Percentiles rank a stretch among this genome's conserved stretches.
Evolutionary conservation across 2,329 filamentous ascomycete species (phyloP).

Genomic region (Cytospora mali): DNA sequence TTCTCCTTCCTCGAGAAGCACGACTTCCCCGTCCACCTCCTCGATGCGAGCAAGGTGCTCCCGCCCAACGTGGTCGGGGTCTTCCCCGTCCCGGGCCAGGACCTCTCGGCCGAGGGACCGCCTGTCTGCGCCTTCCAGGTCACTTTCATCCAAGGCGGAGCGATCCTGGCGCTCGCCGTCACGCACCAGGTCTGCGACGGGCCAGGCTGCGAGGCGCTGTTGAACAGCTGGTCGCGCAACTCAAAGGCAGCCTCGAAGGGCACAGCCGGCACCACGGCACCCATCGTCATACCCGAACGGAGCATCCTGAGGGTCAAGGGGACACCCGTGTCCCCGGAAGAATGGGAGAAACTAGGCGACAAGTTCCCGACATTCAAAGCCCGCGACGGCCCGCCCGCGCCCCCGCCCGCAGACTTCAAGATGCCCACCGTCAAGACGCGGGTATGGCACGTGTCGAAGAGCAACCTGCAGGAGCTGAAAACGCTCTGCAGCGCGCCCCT

Average conservation of each 20-base stretch:
- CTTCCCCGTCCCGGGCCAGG: constrained; percentile 11
- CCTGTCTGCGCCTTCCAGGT: constrained; percentile 30
- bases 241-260: constrained; percentile 29
- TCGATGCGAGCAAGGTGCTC: constrained; percentile 17
- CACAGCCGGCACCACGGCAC: background rate
- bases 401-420: constrained; percentile 33
- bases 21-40: constrained; percentile 22
- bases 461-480: constrained; percentile 31
- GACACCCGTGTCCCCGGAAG: background rate
- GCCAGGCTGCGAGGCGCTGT: constrained; percentile 35
- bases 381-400: constrained; percentile 27
- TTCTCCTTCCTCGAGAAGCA: constrained; percentile 16
- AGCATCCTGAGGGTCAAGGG: background rate
- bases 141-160: constrained; percentile 36
- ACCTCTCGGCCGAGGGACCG: constrained; percentile 12
- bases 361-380: constrained; percentile 25
- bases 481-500: constrained; percentile 1
- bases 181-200: constrained; percentile 34
- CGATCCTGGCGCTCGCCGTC: constrained; percentile 34
- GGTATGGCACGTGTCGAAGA: constrained; percentile 33
- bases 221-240: constrained; percentile 35
- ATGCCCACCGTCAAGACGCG: constrained; percentile 31
- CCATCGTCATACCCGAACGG: background rate
- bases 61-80: constrained; percentile 8
- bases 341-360: constrained; percentile 13